These are phyloP conservation scores for Cyberlindnera americana DNA, from an alignment of 805 yeast species.

Conservation along the genomic window DNA sequence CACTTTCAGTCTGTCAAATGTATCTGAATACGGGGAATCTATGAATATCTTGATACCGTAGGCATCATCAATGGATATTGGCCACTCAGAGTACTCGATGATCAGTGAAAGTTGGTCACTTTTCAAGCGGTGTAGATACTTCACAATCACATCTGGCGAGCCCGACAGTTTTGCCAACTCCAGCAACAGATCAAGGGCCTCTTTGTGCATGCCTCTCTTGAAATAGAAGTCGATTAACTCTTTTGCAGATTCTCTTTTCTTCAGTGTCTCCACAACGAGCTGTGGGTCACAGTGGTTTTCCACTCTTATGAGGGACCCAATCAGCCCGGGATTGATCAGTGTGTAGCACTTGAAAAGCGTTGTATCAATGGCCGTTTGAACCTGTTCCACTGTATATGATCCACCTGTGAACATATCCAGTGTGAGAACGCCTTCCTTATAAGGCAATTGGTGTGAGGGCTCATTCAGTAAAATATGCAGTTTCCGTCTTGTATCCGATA, in stretches of 20 bases:
- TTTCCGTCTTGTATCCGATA: slow-evolving; percentile 49
- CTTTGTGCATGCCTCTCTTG: slow-evolving; percentile 55
- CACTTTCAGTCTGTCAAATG: slow-evolving; percentile 51
- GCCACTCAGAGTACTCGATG: slow-evolving; percentile 53
- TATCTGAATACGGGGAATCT: slow-evolving; percentile 56
- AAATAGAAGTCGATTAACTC: slow-evolving; percentile 79
- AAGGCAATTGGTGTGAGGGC: slow-evolving; percentile 9
- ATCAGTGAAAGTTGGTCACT: slow-evolving; percentile 49
- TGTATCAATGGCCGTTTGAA: slow-evolving; percentile 61
- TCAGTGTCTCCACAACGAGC: slow-evolving; percentile 54
- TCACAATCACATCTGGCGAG: slow-evolving; percentile 30
- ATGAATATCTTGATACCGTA: slow-evolving; percentile 53
- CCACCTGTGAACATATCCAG: slow-evolving; percentile 19
- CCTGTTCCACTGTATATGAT: slow-evolving; percentile 31
- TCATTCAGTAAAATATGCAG: slow-evolving; percentile 29
- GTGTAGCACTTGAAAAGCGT: slow-evolving; percentile 73
- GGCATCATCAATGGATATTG: slow-evolving; percentile 36
- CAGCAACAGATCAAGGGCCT: slow-evolving; percentile 63
- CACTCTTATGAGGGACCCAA: slow-evolving; percentile 79
- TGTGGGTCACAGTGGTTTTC: slow-evolving; percentile 69
- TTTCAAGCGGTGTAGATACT: slow-evolving; percentile 55
- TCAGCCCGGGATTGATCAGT: slow-evolving; percentile 61
- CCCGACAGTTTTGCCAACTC: slow-evolving; percentile 24
- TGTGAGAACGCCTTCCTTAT: slow-evolving; percentile 16
- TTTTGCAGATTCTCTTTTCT: slow-evolving; percentile 44